Evolutionary conservation across 495 filamentous ascomycete genomes (phyloP), one percentile per base, ranked within the genome.

Genomic region (Friedmanniomyces simplex): DNA sequence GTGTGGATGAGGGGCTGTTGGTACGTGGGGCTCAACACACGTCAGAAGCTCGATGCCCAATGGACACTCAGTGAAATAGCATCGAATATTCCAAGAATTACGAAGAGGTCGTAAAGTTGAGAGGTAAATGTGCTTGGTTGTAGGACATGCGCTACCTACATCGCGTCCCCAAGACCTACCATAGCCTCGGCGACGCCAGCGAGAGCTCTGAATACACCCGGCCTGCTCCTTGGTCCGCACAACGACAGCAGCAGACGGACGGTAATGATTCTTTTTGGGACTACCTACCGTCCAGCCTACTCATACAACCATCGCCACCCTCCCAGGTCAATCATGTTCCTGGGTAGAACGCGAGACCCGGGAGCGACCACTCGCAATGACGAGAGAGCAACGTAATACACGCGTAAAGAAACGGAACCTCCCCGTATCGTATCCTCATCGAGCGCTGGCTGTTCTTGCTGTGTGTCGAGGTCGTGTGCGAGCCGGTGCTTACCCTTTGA

Each of bases 401-500:
- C 48, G 53, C 22, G 55, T 11, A 52, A 53, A n/a, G 49, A 53
- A 59, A 59, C 56, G 56, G 56, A 59, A n/a, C 56, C 56, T 59
- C 56, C 50, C 56, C n/a, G 18, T 34, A 28, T 21, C 21, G 3
- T 45, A 43, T 43, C 18, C 39, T 43, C 39, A 6, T 16, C 14
- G 39, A 5, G 39, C 36, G 43, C 34, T 58, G 13, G 30, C 24
- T 8, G 49, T 32, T 30, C 36, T 24, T 18, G 48, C 6, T 32
- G 13, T n/a, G 11, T 16, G 3, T 18, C 30, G 18, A 14, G 11
- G 16, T 45, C 13, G 16, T 16, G 34, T 53, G 48, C 52, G 54
- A 58, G 59, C 54, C 58, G 55, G 55, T 51, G 21, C 60, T 63
- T 63, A 63, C 60, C 60, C 49, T 62, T 43, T 53, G 48, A 62